Base-by-base conservation (phyloP, 1,284 basidiomycete species). In the Fomitiporia mediterranea region DNA sequence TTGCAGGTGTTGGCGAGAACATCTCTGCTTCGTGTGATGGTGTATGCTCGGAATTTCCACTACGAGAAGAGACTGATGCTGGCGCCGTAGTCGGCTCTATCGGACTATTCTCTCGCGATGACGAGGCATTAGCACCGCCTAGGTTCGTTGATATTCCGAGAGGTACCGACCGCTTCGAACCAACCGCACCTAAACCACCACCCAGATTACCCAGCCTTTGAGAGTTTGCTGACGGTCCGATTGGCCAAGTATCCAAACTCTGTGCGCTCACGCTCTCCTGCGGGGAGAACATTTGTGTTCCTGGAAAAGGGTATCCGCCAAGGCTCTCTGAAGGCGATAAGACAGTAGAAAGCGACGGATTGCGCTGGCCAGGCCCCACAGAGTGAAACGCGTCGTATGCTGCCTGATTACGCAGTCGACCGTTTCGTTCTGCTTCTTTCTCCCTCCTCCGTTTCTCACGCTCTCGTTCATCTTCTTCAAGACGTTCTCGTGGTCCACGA, bases 311-410 rank as follows among this genome's bases (percentile, higher is more conserved):
- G 40, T 53, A 52, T 7, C 35, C 50, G 13, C 54, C 43, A 4
- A 62, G 57, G 51, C 64, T 65, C 0, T 65, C 66, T 13, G 68
- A 65, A 2, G 72, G 70, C 0, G 71, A 69, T 56, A 72, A 68
- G 3, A 67, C 39, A 4, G 23, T 51, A 25, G 57, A 27, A 17
- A 58, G 37, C 23, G 50, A 49, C 7, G 44, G 40, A 19, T 52
- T 49, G 3, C 55, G 49, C 17, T 27, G 30, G 9, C 44, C 40
- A 28, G 63, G 63, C 21, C 64, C 60, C 1, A 86, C 78, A 0
- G 84, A 82, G 66, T 89, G 84, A 72, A 89, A 91, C 2, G 86
- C 84, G 63, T 91, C 88, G 65, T 81, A 90, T 2, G 84, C 78
- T 40, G 72, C 72, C 40, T 74, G 59, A 64, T 76, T 79, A 47